Evolutionary conservation across 2,329 filamentous ascomycete species (phyloP).

Genomic region (Rachicladosporium sp.): DNA sequence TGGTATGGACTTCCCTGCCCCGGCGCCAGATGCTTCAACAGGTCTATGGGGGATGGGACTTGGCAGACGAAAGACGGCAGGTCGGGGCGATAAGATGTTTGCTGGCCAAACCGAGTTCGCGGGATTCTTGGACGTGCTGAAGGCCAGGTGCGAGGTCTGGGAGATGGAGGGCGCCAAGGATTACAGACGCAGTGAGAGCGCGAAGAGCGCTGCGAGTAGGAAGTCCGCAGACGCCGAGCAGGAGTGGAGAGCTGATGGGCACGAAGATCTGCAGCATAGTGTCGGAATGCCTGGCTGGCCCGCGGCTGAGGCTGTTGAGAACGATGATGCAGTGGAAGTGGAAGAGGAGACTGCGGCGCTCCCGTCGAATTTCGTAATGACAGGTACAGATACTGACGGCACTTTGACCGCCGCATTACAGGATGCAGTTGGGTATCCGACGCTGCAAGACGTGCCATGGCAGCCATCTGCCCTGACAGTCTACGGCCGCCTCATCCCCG

Average conservation of each 20-base stretch:
- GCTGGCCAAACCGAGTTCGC: constrained; percentile 60
- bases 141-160: constrained; percentile 70
- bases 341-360: not conserved
- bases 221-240: constrained; percentile 9
- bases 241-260: constrained; percentile 14
- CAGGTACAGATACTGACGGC: not conserved
- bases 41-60: constrained; percentile 34
- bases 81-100: constrained; percentile 39
- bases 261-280: constrained; percentile 13
- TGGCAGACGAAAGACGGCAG: too few relatives aligned
- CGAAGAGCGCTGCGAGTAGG: constrained; percentile 13
- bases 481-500: constrained; percentile 51
- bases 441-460: constrained; percentile 24
- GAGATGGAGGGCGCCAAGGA: constrained; percentile 67
- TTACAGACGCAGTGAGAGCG: constrained; percentile 48
- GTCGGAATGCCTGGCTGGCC: constrained; percentile 12
- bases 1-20: constrained; percentile 54
- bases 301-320: not conserved
- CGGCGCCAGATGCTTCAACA: constrained; percentile 28
- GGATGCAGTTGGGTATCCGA: constrained; percentile 7
- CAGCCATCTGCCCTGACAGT: constrained; percentile 34
- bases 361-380: constrained; percentile 3
- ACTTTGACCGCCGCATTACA: constrained; percentile 10
- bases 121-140: constrained; percentile 61
- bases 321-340: constrained; percentile 1